Evolutionary conservation across 2,329 filamentous ascomycete genomes (phyloP).

Genomic region (Hirsutella minnesotensis): DNA sequence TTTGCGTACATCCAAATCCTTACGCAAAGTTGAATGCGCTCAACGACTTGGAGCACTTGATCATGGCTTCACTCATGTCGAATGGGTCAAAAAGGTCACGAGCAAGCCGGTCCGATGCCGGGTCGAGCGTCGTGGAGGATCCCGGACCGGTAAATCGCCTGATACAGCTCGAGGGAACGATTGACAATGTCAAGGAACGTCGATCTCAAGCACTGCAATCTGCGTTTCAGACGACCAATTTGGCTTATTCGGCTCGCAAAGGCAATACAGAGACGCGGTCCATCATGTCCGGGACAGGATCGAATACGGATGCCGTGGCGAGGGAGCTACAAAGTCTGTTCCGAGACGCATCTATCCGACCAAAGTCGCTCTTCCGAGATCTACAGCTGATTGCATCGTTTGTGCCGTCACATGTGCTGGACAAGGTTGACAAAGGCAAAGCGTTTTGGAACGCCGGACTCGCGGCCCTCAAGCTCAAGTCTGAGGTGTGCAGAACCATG

Average conservation of each 20-base stretch:
- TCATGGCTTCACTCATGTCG: conserved; percentile 54
- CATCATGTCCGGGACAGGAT: conserved; percentile 33
- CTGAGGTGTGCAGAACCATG: conserved; percentile 73
- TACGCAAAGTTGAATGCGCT: conserved; percentile 75
- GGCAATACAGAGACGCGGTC: conserved; percentile 38
- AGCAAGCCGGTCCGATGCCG: conserved; percentile 24
- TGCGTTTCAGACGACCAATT: conserved; percentile 14
- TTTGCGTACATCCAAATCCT: conserved; percentile 82
- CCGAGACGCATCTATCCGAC: conserved; percentile 55
- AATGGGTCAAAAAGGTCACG: conserved; percentile 20
- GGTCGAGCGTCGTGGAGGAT: conserved; percentile 21
- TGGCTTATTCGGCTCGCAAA: conserved; percentile 21
- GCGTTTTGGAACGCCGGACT: conserved; percentile 86
- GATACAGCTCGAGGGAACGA: conserved; percentile 50
- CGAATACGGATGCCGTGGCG: conserved; percentile 53
- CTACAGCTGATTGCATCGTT: conserved; percentile 63
- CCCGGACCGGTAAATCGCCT: conserved; percentile 21
- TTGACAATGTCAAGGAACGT: conserved; percentile 58
- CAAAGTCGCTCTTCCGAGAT: conserved; percentile 70
- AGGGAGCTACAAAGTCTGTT: conserved; percentile 57
- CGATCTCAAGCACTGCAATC: conserved; percentile 39
- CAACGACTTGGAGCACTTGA: conserved; percentile 71
- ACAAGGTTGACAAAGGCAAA: conserved; percentile 54
- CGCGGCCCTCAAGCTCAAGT: conserved; percentile 78
- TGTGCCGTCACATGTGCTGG: conserved; percentile 47